These are phyloP conservation scores for Amphichorda felina DNA, from an alignment of 2,329 filamentous ascomycete genomes.

Conservation along the genomic window DNA sequence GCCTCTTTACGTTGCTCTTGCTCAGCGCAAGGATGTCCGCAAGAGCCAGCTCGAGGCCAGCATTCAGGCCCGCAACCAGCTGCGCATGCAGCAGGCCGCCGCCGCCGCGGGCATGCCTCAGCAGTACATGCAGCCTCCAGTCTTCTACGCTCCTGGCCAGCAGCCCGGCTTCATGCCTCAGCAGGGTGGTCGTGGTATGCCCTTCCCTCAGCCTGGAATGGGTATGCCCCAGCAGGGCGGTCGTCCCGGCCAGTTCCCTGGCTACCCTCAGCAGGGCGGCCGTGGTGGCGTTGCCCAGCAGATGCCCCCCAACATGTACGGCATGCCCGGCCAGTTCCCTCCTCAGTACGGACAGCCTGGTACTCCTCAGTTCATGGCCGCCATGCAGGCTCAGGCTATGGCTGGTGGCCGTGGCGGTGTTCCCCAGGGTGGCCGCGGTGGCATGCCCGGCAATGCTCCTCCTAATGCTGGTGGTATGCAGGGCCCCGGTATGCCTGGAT, in stretches of 20 bases:
- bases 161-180: slow-evolving; percentile 59
- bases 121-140: slow-evolving; percentile 77
- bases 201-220: slow-evolving; percentile 53
- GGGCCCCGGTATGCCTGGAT: slow-evolving; percentile 41
- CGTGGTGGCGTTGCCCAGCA: slow-evolving; percentile 81
- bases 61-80: slow-evolving; percentile 97
- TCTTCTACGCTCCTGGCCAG: slow-evolving; percentile 84
- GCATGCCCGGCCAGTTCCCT: slow-evolving; percentile 68
- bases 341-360: slow-evolving; percentile 70
- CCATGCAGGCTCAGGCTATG: slow-evolving; percentile 64
- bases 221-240: slow-evolving; percentile 63
- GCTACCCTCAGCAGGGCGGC: slow-evolving; percentile 76
- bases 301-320: slow-evolving; percentile 79
- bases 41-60: slow-evolving; percentile 98
- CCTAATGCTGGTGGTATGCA: slow-evolving; percentile 44
- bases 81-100: slow-evolving; percentile 95
- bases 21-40: slow-evolving; percentile 98
- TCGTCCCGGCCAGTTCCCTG: slow-evolving; percentile 77
- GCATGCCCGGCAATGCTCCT: slow-evolving; percentile 64
- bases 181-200: slow-evolving; percentile 50
- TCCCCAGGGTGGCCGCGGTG: slow-evolving; percentile 58
- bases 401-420: slow-evolving; percentile 49
- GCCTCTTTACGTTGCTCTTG: slow-evolving; percentile 93
- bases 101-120: slow-evolving; percentile 81
- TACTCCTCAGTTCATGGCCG: slow-evolving; percentile 68